Evolutionary conservation across 768 basidiomycete species (phyloP), one percentile per base, ranked within the genome.

Genomic region (Psilocybe tampanensis): DNA sequence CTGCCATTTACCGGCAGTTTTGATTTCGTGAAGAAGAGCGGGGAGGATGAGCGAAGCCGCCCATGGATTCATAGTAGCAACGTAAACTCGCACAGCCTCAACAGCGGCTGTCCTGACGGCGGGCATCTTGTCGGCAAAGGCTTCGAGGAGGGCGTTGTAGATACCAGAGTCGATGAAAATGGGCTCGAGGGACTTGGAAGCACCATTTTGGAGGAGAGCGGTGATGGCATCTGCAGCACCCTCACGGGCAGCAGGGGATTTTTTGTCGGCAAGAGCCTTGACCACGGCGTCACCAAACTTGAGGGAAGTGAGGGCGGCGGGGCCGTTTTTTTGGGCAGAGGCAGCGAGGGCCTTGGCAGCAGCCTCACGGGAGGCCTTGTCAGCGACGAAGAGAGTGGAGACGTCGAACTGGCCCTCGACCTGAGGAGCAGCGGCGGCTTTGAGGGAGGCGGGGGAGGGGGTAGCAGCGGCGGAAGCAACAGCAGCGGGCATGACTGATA

Each of bases 1-100:
- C 74, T 96, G 95, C 94, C 95, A 97, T 74, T 97, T 97, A 69
- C 95, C 94, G 68, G 94, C 92, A 65, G 90, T 90, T 80, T 93
- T 92, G 81, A 98, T 90, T 76, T 96, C 86, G 73, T 90, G 84
- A 68, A 98, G 92, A 70, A 98, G 84, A 55, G 87, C 79, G 54
- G 94, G 93, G 67, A 98, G 90, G 68, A 95, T 72, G 66, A 92
- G 83, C 60, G 84, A 80, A 21, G 90, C 77, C 45, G 90, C 91
- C 95, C 94, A 98, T 15, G 92, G 88, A 80, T 89, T 95, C 86
- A 92, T 90, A 58, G 81, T 77, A 60, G 86, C 78, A 69, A 84
- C 87, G 68, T 86, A 90, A 69, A 79, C 78, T 68, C 85, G 84
- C 64, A 94, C 88, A 56, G 94, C 94, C 68, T 90, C 87, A 47